Evolutionary conservation across 108 stramenopile species (phyloP).

Genomic region (Cylindrotheca closterium): DNA sequence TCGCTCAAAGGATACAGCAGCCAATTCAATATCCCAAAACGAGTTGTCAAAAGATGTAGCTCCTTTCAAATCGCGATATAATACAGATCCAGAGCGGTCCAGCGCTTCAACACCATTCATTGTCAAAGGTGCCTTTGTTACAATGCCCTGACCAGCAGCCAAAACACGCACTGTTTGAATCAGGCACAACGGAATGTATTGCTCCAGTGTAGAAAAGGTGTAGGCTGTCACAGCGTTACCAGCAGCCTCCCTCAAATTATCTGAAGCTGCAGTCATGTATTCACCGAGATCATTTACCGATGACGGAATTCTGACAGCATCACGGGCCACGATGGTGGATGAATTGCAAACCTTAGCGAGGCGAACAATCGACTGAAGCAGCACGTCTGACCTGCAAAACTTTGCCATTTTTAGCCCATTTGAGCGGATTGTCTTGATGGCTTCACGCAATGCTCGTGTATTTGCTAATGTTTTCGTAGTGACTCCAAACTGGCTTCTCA

Average conservation of each 20-base stretch:
- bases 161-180: constrained; percentile 83
- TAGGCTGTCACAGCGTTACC: constrained; percentile 86
- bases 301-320: constrained; percentile 81
- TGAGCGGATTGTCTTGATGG: constrained; percentile 75
- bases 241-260: constrained; percentile 79
- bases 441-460: constrained; percentile 68
- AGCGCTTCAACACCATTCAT: constrained; percentile 83
- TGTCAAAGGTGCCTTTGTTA: constrained; percentile 59
- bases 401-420: constrained; percentile 83
- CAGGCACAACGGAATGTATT: constrained; percentile 79
- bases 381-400: constrained; percentile 78
- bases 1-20: constrained; percentile 80
- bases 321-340: constrained; percentile 78
- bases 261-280: constrained; percentile 77
- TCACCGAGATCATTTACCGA: constrained; percentile 86
- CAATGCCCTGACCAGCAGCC: constrained; percentile 64
- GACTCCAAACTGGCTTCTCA: constrained; percentile 51
- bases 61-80: constrained; percentile 85
- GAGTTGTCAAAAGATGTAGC: constrained; percentile 84
- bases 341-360: constrained; percentile 78
- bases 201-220: constrained; percentile 80
- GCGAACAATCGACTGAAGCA: constrained; percentile 75
- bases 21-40: constrained; percentile 85
- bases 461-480: constrained; percentile 54
- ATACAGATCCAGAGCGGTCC: constrained; percentile 81